Percentiles rank a stretch among this genome's conserved stretches.
Evolutionary conservation across 2,329 filamentous ascomycete species (phyloP).

Genomic region (Helotiales sp.): DNA sequence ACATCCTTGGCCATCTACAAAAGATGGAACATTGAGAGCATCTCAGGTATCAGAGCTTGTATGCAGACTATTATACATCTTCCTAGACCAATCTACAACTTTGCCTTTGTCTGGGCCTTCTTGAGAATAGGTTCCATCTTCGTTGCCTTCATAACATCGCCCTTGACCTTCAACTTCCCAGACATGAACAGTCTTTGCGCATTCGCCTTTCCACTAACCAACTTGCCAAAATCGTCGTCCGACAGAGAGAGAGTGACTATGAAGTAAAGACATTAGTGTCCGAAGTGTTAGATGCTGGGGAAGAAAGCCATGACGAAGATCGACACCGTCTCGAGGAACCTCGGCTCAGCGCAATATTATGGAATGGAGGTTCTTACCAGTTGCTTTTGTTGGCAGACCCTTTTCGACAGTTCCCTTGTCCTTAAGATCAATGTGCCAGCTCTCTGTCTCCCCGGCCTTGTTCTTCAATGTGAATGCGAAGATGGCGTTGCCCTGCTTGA

Average conservation of each 20-base stretch:
- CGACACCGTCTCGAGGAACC: not conserved
- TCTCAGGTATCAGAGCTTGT: not conserved
- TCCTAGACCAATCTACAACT: slow-evolving; percentile 59
- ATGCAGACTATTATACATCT: slow-evolving; percentile 12
- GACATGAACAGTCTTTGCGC: slow-evolving; percentile 92
- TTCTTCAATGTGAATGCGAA: slow-evolving; percentile 96
- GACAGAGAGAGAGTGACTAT: slow-evolving; percentile 82
- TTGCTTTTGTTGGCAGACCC: slow-evolving; percentile 78
- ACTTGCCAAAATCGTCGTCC: slow-evolving; percentile 82
- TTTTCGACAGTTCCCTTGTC: slow-evolving; percentile 79
- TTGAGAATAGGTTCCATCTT: slow-evolving; percentile 92
- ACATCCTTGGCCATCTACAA: too few species aligned
- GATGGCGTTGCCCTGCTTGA: slow-evolving; percentile 84
- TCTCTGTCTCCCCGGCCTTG: slow-evolving; percentile 71
- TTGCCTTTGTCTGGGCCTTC: slow-evolving; percentile 81
- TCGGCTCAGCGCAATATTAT: not conserved
- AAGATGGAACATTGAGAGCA: not conserved
- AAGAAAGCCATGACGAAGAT: not conserved
- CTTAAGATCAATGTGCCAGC: slow-evolving; percentile 96
- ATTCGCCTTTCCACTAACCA: slow-evolving; percentile 86
- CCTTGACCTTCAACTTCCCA: slow-evolving; percentile 98
- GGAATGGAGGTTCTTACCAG: slow-evolving; percentile 55
- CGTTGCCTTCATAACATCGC: slow-evolving; percentile 97
- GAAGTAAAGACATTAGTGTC: slow-evolving; percentile 3
- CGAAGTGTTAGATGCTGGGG: not conserved